phyloP scores from a whole-genome alignment of 306 rosid genomes.

The Heteromeles arbutifolia region DNA sequence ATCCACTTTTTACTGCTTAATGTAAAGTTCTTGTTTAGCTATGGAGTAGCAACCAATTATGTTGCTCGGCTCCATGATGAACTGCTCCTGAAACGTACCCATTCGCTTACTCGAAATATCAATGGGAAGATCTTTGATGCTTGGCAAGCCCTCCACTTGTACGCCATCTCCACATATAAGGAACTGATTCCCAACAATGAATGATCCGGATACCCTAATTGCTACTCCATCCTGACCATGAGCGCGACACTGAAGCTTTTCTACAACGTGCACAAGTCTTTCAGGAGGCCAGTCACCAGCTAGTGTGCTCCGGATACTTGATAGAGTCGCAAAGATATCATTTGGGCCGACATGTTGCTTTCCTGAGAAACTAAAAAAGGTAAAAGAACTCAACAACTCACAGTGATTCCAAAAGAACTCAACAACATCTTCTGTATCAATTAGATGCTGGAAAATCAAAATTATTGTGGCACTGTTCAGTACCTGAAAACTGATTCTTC shows the following conservation, averaged over 20 bases:
- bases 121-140: constrained; percentile 73
- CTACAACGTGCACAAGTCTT: constrained; percentile 85
- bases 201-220: constrained; percentile 84
- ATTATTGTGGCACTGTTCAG: neutral
- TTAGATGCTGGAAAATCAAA: neutral
- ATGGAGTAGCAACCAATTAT: constrained; percentile 71
- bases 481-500: constrained; percentile 80
- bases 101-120: constrained; percentile 68
- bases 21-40: constrained; percentile 73
- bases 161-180: constrained; percentile 95
- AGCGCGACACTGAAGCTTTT: constrained; percentile 78
- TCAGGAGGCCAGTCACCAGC: constrained; percentile 94
- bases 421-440: no score
- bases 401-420: no score
- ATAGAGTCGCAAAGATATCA: constrained; percentile 45
- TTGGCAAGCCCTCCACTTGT: constrained; percentile 88
- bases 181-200: constrained; percentile 81
- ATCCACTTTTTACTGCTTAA: constrained; percentile 38
- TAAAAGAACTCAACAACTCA: neutral
- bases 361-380: constrained; percentile 60
- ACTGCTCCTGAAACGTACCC: constrained; percentile 89
- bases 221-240: constrained; percentile 76
- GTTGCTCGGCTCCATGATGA: constrained; percentile 65
- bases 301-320: constrained; percentile 62
- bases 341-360: constrained; percentile 58